Conservation (phyloP, 139 green algal genomes). For the Picochlorum sp. region DNA sequence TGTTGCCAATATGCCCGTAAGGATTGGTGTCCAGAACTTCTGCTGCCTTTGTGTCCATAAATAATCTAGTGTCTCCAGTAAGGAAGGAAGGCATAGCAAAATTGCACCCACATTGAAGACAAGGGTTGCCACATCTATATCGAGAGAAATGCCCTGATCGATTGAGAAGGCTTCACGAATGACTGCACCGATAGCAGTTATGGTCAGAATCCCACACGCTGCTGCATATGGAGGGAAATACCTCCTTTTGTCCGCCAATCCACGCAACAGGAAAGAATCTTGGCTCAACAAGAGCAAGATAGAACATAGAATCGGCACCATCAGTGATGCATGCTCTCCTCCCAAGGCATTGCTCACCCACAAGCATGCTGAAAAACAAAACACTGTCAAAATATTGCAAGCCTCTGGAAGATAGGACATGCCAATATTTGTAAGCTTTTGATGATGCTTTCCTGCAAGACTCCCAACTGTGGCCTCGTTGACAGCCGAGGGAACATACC, state of each 20-base stretch:
- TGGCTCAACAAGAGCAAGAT: conserved; percentile 73
- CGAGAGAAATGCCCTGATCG: neutral
- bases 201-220: neutral
- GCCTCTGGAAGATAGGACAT: conserved; percentile 41
- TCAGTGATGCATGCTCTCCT: conserved; percentile 2
- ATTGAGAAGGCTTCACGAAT: neutral
- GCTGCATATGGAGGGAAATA: conserved; percentile 58
- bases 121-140: neutral
- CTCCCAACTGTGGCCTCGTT: neutral
- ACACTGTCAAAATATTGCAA: conserved; percentile 67
- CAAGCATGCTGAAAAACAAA: conserved; percentile 59
- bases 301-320: conserved; percentile 54
- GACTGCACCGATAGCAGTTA: neutral
- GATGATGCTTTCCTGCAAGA: conserved; percentile 4
- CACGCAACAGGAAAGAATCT: conserved; percentile 58
- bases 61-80: neutral
- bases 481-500: conserved; percentile 28
- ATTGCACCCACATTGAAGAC: conserved; percentile 2
- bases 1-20: conserved; percentile 1
- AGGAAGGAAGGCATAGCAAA: neutral
- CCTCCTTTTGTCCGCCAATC: conserved; percentile 47
- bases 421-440: conserved; percentile 36
- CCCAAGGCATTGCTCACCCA: conserved; percentile 50
- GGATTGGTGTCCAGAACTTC: neutral
- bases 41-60: neutral